phyloP scores from a whole-genome alignment of 2,329 filamentous ascomycete species.

The Paecilomyces formosus region DNA sequence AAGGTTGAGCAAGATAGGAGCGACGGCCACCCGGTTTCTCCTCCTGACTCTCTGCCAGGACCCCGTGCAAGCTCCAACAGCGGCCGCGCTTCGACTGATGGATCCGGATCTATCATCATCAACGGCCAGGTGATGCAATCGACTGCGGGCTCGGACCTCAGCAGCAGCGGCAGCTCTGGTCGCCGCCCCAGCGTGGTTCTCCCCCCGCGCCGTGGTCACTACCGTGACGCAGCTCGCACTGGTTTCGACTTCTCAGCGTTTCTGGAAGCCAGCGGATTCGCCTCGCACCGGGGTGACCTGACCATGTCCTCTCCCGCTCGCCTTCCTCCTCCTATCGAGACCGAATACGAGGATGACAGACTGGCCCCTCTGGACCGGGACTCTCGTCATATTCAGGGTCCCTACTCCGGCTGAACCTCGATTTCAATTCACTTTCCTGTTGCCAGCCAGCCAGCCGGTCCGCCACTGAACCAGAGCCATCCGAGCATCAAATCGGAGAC shows the following conservation, averaged over 20 bases:
- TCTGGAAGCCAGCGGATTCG: not conserved
- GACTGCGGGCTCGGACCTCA: not conserved
- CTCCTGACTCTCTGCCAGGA: not conserved
- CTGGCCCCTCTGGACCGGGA: not conserved
- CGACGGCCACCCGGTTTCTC: not conserved
- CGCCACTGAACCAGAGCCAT: not conserved
- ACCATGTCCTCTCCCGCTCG: slow-evolving; percentile 14
- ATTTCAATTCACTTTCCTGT: not conserved
- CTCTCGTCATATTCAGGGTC: not conserved
- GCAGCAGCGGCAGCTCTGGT: not conserved
- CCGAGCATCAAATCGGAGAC: not conserved
- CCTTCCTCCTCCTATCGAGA: slow-evolving; percentile 3
- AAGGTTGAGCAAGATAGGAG: slow-evolving; percentile 6
- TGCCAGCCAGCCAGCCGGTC: not conserved
- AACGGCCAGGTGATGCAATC: not conserved
- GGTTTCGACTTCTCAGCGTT: not conserved
- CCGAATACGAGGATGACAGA: not conserved
- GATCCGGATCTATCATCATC: not conserved
- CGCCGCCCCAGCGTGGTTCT: not conserved
- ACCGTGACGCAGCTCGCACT: not conserved
- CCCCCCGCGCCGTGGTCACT: not conserved
- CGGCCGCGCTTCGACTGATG: not conserved
- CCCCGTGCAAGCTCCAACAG: not conserved
- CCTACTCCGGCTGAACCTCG: not conserved
- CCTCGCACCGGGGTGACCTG: not conserved